These are phyloP conservation scores for Populus simonii DNA, from an alignment of 345 rosid species.

Conservation along the genomic window DNA sequence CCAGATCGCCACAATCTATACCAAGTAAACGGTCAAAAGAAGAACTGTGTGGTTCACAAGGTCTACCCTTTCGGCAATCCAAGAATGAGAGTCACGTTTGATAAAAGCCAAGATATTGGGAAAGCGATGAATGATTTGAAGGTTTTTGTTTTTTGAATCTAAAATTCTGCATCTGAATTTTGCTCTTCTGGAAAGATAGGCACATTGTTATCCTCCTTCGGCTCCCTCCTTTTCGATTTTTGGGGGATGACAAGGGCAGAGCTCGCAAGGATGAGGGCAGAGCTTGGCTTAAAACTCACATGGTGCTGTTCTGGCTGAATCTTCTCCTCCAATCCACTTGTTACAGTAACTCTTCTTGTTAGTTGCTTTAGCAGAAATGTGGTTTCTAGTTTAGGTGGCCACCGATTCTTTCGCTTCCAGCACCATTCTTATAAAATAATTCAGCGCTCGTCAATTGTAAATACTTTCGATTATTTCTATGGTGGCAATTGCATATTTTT, in stretches of 20 bases:
- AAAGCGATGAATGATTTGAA: not conserved
- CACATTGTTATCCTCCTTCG: not conserved
- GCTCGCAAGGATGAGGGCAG: not conserved
- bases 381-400: not conserved
- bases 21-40: slow-evolving; percentile 35
- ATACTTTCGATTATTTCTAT: not conserved
- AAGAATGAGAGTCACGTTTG: slow-evolving; percentile 28
- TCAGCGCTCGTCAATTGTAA: not conserved
- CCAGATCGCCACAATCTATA: slow-evolving; percentile 27
- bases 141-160: not conserved
- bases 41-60: slow-evolving; percentile 16
- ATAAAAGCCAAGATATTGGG: not conserved
- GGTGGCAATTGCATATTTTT: not conserved
- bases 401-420: not conserved
- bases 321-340: not conserved
- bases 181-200: not conserved
- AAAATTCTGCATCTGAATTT: not conserved
- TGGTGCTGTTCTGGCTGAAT: not conserved
- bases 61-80: slow-evolving; percentile 18
- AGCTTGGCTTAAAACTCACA: not conserved
- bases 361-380: no score
- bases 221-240: not conserved
- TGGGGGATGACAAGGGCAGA: not conserved
- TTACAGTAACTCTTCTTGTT: not conserved
- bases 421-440: not conserved